Evolutionary conservation across 1,284 basidiomycete genomes (phyloP), one percentile per base, ranked within the genome.

Genomic region (Thecaphora thlaspeos): DNA sequence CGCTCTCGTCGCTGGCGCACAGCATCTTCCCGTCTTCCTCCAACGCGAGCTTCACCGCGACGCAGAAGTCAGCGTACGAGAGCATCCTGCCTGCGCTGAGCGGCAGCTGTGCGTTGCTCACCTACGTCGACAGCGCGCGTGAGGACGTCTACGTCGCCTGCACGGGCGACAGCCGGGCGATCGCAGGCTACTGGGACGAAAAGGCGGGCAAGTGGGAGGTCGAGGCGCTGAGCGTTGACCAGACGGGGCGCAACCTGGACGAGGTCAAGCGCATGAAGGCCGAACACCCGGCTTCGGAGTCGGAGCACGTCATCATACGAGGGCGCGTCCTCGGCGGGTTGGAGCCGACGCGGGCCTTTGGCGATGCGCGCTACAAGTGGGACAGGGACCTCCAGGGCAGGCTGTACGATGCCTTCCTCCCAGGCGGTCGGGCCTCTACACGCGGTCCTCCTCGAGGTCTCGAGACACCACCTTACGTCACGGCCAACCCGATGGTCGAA

Each of bases 131-230:
- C 41, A 65, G 61, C 19, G 73, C 68, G 5, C 61, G 75, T 23
- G 68, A 72, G 24, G 75, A 76, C 32, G 52, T 77, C n/a, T 77
- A 77, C 41, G 72, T 77, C 22, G 94, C 95, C 2, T 88, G 88
- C 66, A 88, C 92, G 7, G 95, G 95, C 2, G 95, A 99, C 77
- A 89, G 89, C 71, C 85, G 95, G 41, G 95, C 95, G 11, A 90
- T 99, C 2, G 93, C 94, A 14, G 95, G 95, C 24, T 85, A 91
- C 55, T 94, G 90, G 88, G 69, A 76, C 44, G 63, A 67, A 41
- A 61, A 68, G 14, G 79, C 67, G 0, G 68, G 76, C 30, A 80
- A 80, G 55, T 97, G 93, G 93, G 84, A 86, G 48, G 88, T 92
- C 19, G 92, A 96, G 76, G 89, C 91, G 19, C 82, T 99, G 55